A percentile compares a stretch with the other conserved stretches of the same genome.
These are phyloP conservation scores for Tolypocladium ophioglossoides DNA, from an alignment of 2,329 filamentous ascomycete genomes.

Conservation along the genomic window DNA sequence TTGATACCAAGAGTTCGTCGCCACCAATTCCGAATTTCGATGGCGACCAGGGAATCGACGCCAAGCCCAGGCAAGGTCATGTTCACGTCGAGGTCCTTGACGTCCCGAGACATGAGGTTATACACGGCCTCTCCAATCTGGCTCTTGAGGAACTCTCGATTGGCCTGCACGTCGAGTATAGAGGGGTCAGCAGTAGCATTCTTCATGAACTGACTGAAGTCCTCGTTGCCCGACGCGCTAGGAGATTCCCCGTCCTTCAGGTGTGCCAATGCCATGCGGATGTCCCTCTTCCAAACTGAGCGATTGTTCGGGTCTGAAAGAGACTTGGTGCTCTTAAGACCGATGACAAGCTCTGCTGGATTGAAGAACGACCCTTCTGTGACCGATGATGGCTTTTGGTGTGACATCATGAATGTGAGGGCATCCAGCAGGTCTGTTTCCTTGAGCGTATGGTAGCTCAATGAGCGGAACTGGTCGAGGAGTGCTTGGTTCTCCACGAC, in stretches of 20 bases:
- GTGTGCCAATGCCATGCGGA: constrained; percentile 2
- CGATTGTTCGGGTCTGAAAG: constrained; percentile 5
- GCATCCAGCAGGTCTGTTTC: constrained; percentile 5
- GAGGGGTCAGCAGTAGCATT: constrained; percentile 1
- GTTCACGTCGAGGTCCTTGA: constrained; percentile 4
- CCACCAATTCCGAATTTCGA: constrained; percentile 11
- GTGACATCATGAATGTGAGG: constrained; percentile 1
- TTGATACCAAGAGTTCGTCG: constrained; percentile 5
- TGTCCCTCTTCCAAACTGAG: constrained; percentile 5
- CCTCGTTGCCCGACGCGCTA: constrained; percentile 1
- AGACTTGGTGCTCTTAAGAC: constrained; percentile 4
- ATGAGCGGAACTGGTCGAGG: constrained; percentile 3
- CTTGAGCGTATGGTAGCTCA: constrained; percentile 3
- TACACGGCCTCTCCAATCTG: constrained; percentile 6
- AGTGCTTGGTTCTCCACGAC: constrained; percentile 1
- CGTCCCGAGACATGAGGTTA: constrained; percentile 4
- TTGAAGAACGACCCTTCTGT: neutral
- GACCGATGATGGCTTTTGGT: constrained; percentile 1
- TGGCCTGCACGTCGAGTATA: constrained; percentile 1
- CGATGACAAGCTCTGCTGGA: constrained; percentile 3
- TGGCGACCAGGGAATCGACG: constrained; percentile 8
- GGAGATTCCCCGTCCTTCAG: neutral
- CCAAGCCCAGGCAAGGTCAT: constrained; percentile 4
- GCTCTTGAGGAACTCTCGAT: neutral
- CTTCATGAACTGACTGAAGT: constrained; percentile 5